Base-by-base conservation (phyloP, 169 alveolate genomes). In the Theileria equi region DNA sequence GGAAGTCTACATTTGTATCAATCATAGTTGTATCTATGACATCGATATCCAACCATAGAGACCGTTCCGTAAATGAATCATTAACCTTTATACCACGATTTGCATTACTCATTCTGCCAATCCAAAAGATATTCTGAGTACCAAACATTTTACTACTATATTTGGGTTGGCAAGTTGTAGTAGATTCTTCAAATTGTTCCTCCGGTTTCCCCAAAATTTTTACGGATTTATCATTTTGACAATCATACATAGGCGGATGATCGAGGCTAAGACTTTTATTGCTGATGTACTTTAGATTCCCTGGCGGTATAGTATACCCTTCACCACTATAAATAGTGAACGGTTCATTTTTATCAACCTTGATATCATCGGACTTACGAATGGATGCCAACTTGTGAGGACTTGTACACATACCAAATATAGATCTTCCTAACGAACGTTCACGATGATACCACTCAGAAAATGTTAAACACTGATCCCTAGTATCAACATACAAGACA, bases 21-120 rank as follows among this genome's bases (percentile, higher is more conserved):
- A 92, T 91, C 71, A 85, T 88, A 11, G 95, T 89, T 40, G 93
- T 90, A 81, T 92, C 96, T 16, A 92, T 88, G 28, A 92, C 96
- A 68, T 92, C 96, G 90, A 92, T 69, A 55, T 91, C 95, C 41
- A 92, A 67, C 93, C 95, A 92, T 7, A 83, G 73, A 7, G 35
- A 50, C 41, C 61, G 43, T 2, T 59, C 80, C 38, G 66, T 70
- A 10, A 66, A 64, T 1, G 62, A 47, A 13, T 74, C 84, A 68
- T 61, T 26, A 52, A 26, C 28, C 61, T 3, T 34, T 13, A 38
- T 38, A 38, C n/a, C n/a, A n/a, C n/a, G n/a, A n/a, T n/a, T n/a
- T n/a, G n/a, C 81, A 41, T 41, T 21, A 21, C 50, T 52, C 25
- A 23, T 52, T 19, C 11, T 55, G 31, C 35, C 21, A 3, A 29